Percentiles rank a stretch among this genome's conserved stretches.
These are phyloP conservation scores for Rhodamnia rubescens DNA, from an alignment of 345 rosid genomes.

Conservation along the genomic window DNA sequence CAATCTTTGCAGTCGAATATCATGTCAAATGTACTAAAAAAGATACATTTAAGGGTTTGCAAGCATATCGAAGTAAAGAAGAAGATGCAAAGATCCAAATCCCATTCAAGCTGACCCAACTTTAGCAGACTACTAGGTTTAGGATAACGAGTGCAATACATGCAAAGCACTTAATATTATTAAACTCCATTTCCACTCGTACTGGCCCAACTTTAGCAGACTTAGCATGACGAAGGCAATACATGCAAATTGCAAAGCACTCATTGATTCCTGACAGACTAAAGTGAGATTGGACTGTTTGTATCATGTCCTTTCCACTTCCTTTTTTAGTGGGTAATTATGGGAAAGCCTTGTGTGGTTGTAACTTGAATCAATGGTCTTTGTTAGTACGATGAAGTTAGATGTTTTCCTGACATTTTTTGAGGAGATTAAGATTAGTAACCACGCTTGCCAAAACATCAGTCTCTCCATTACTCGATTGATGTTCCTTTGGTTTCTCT, in stretches of 20 bases:
- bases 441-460: neutral
- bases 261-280: neutral
- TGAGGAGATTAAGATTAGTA: neutral
- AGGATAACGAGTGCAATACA: neutral
- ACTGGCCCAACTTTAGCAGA: neutral
- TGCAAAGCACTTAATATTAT: neutral
- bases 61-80: neutral
- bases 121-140: neutral
- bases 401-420: neutral
- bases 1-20: neutral
- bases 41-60: neutral
- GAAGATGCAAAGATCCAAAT: neutral
- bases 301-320: neutral
- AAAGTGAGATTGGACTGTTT: neutral
- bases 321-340: neutral
- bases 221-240: neutral
- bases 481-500: neutral
- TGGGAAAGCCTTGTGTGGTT: neutral
- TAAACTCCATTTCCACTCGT: neutral
- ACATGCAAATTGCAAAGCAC: neutral
- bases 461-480: neutral
- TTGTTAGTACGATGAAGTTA: neutral
- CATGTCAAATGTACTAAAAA: neutral
- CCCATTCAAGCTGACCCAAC: neutral
- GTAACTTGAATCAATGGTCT: neutral